phyloP scores from a whole-genome alignment of 768 basidiomycete species.

The Clitopilus hobsonii region DNA sequence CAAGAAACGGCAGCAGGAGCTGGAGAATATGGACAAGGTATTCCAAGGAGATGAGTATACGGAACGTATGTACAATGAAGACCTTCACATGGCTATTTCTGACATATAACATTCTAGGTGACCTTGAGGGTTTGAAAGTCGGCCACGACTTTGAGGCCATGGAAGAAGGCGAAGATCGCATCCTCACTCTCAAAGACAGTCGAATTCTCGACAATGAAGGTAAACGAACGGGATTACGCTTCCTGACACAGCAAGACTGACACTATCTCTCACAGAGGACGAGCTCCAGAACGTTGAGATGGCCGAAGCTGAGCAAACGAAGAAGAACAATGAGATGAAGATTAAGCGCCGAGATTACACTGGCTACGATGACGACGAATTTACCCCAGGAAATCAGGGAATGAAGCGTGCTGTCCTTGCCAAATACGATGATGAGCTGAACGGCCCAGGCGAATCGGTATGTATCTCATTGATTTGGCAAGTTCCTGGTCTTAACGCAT shows the following conservation, averaged over 20 bases:
- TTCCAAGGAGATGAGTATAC: slow-evolving; percentile 74
- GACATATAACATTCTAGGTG: slow-evolving; percentile 43
- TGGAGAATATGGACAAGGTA: slow-evolving; percentile 79
- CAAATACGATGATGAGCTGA: slow-evolving; percentile 92
- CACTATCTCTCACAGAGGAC: slow-evolving; percentile 64
- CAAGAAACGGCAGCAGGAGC: slow-evolving; percentile 73
- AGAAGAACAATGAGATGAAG: slow-evolving; percentile 80
- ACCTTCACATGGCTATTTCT: not conserved
- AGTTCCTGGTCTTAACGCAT: slow-evolving; percentile 4
- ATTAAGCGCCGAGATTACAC: slow-evolving; percentile 89
- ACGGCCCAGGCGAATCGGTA: slow-evolving; percentile 69
- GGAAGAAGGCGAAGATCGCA: slow-evolving; percentile 90
- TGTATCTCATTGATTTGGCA: slow-evolving; percentile 13
- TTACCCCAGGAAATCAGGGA: slow-evolving; percentile 67
- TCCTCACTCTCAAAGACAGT: slow-evolving; percentile 95
- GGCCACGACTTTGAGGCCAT: slow-evolving; percentile 90
- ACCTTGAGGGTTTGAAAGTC: slow-evolving; percentile 92
- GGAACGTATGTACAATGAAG: slow-evolving; percentile 57
- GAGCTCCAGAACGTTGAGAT: slow-evolving; percentile 95
- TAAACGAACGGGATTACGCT: slow-evolving; percentile 21
- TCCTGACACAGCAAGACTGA: not conserved
- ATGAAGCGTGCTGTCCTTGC: slow-evolving; percentile 78
- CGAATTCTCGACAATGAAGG: slow-evolving; percentile 95
- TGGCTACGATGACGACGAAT: slow-evolving; percentile 96
- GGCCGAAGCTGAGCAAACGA: slow-evolving; percentile 79